These are phyloP conservation scores for Pythium pyrilobum DNA, from an alignment of 352 stramenopile species.

Conservation along the genomic window DNA sequence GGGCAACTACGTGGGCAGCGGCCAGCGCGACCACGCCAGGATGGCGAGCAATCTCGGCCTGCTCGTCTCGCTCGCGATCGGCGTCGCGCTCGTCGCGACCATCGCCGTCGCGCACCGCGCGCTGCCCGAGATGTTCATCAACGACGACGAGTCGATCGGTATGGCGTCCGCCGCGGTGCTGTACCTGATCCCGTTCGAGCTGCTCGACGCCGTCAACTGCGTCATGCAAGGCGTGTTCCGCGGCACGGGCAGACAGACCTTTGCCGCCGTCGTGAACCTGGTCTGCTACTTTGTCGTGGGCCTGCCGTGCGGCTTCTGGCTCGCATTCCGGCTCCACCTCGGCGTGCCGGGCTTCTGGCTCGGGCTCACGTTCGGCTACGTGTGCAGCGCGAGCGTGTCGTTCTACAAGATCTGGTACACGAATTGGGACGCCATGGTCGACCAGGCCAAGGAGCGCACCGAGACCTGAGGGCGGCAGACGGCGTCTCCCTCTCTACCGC, in stretches of 20 bases:
- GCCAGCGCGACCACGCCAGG: constrained; percentile 81
- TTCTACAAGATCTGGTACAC: constrained; percentile 55
- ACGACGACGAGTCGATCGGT: constrained; percentile 26
- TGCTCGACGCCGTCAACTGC: constrained; percentile 62
- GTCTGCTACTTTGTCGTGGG: constrained; percentile 69
- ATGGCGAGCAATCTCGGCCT: constrained; percentile 68
- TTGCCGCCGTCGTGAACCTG: constrained; percentile 61
- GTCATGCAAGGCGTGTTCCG: constrained; percentile 76
- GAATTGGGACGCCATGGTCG: constrained; percentile 51
- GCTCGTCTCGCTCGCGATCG: constrained; percentile 39
- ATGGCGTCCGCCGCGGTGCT: constrained; percentile 36
- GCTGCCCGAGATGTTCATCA: constrained; percentile 71
- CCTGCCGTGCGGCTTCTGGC: constrained; percentile 45
- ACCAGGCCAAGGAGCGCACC: constrained; percentile 15
- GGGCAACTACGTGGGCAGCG: constrained; percentile 74
- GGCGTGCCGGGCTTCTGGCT: constrained; percentile 73
- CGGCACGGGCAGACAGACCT: constrained; percentile 46
- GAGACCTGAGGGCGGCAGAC: too few relatives aligned
- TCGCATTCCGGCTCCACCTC: constrained; percentile 51
- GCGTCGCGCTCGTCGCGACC: constrained; percentile 30
- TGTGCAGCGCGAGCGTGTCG: constrained; percentile 46
- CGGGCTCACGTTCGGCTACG: constrained; percentile 53
- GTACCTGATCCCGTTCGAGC: constrained; percentile 62
- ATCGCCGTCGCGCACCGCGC: constrained; percentile 39
- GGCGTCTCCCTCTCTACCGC: too few relatives aligned